Conservation (phyloP, 2,329 filamentous ascomycete genomes). For the Clonostachys byssicola region DNA sequence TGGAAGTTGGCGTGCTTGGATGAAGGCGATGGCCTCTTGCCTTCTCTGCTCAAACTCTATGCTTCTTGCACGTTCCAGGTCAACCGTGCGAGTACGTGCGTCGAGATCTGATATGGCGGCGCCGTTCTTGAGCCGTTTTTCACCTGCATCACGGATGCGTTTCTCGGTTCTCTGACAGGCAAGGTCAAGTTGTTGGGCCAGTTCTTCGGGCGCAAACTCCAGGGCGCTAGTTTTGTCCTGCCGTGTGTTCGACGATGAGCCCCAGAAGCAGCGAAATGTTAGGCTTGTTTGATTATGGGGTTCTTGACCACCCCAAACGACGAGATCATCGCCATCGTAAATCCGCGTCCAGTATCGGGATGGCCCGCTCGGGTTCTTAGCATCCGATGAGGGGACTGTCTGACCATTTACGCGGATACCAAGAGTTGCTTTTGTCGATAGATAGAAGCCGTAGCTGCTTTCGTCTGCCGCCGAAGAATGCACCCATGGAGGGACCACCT, state of each 20-base stretch:
- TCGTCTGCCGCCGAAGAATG: constrained; percentile 26
- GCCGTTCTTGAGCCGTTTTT: constrained; percentile 32
- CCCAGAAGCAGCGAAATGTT: constrained; percentile 51
- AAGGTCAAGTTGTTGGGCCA: constrained; percentile 42
- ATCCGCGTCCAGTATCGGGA: constrained; percentile 64
- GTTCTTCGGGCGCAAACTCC: constrained; percentile 26
- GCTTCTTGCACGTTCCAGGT: constrained; percentile 43
- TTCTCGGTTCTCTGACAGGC: constrained; percentile 40
- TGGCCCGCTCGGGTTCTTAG: constrained; percentile 46
- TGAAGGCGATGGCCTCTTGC: constrained; percentile 35
- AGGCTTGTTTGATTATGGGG: constrained; percentile 36
- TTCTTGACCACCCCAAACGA: constrained; percentile 57
- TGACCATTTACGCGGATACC: constrained; percentile 76
- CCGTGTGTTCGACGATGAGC: constrained; percentile 43
- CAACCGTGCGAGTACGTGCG: constrained; percentile 32
- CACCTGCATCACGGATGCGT: constrained; percentile 31
- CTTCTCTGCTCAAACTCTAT: constrained; percentile 43
- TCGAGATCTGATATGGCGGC: constrained; percentile 40
- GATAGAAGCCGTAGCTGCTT: constrained; percentile 63
- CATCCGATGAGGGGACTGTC: constrained; percentile 53
- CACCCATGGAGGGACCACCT: constrained; percentile 44
- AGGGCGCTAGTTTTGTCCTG: constrained; percentile 12
- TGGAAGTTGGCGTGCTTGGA: constrained; percentile 15
- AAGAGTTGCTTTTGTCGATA: constrained; percentile 73
- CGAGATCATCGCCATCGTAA: constrained; percentile 72